Evolutionary conservation across 257 asterid species (phyloP), one percentile per base, ranked within the genome.

Genomic region (Ajuga chamaepitys): DNA sequence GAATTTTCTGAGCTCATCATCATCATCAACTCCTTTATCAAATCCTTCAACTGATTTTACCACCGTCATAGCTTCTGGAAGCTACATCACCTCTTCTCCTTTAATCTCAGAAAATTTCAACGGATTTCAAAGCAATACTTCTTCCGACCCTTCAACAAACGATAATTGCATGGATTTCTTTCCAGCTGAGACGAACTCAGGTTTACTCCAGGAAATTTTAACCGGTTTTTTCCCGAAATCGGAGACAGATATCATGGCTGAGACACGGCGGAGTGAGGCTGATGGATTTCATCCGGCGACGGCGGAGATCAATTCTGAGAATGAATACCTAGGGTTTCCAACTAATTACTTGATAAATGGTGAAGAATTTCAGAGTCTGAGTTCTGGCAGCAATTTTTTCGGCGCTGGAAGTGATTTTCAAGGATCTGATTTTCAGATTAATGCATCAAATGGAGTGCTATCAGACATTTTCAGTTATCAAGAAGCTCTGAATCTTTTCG

Each of bases 81-180:
- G 2, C 21, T 4, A 7, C 67, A 16, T 70, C 58, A 30, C 4
- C 20, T 8, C 10, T 3, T 62, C 71, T 22, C 0, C 44, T 9
- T 25, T 30, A 24, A 45, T 8, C 55, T 42, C 46, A 9, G 44
- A 40, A 41, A 73, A 7, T 17, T 20, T 21, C 13, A 68, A 52
- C 8, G 54, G 38, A 1, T 24, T 21, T 38, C 34, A 28, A 4
- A 44, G 22, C 2, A 62, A 50, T 20, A 22, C 24, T 6, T 44
- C 0, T 9, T 8, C 50, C 3, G 38, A 47, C 9, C 14, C 9
- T 5, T 5, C 13, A 5, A 17, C 68, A 0, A 40, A 24, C 1
- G 0, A 41, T 21, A 72, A 79, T 20, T 69, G 81, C 51, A 65
- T 86, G 84, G 89, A 79, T 0, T 85, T 88, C 58, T 91, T 88